A percentile compares a stretch with the other conserved stretches of the same genome.
These are phyloP conservation scores for Vigna mungo DNA, from an alignment of 306 rosid species.

Conservation along the genomic window DNA sequence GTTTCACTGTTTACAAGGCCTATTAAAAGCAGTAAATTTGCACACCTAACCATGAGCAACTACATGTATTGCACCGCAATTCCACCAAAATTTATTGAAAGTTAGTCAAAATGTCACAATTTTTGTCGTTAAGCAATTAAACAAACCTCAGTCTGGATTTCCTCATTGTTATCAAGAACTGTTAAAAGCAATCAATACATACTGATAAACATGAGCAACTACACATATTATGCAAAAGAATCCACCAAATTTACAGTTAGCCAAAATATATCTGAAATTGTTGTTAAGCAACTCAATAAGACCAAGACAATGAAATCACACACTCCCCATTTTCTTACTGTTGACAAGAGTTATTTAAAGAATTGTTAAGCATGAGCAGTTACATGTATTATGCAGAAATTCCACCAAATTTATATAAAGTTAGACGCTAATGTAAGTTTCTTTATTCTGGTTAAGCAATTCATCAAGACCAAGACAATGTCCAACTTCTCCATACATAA, in stretches of 20 bases:
- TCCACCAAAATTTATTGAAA: constrained; percentile 25
- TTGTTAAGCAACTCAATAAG: neutral
- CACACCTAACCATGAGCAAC: constrained; percentile 16
- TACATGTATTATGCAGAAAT: constrained; percentile 18
- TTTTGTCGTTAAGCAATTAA: neutral
- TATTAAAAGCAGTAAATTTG: neutral
- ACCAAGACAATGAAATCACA: neutral
- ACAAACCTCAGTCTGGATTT: neutral
- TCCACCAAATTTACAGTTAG: constrained; percentile 25
- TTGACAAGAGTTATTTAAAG: neutral
- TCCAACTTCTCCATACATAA: neutral
- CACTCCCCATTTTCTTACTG: neutral
- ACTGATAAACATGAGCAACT: constrained; percentile 14
- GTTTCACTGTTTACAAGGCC: neutral
- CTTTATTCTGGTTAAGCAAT: neutral
- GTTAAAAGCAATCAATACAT: neutral
- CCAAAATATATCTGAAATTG: constrained; percentile 10
- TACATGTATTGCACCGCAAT: constrained; percentile 1
- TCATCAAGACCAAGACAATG: neutral
- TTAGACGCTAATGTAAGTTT: constrained; percentile 11
- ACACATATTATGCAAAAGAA: no score
- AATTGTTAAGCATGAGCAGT: neutral
- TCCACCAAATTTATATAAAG: constrained; percentile 18
- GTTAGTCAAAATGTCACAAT: constrained; percentile 23
- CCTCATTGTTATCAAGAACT: neutral